Percentiles rank a stretch among this genome's conserved stretches.
These are phyloP conservation scores for Lagerstroemia speciosa DNA, from an alignment of 345 rosid genomes.

Conservation along the genomic window DNA sequence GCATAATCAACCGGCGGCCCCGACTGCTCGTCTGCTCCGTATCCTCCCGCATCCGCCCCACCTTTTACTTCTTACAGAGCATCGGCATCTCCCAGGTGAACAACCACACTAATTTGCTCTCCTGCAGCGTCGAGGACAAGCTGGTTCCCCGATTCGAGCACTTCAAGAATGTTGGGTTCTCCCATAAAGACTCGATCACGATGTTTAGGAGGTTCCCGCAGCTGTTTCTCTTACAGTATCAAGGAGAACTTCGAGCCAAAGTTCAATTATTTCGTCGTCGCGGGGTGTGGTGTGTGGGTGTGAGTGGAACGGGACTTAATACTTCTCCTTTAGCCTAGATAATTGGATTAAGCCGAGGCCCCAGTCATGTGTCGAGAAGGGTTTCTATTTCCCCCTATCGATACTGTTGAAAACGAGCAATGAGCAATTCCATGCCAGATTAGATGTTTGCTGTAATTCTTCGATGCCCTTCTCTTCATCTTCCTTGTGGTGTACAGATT, in stretches of 20 bases:
- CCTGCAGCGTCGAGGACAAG: constrained; percentile 72
- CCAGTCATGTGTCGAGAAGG: constrained; percentile 55
- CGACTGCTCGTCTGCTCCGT: constrained; percentile 65
- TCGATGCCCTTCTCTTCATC: constrained; percentile 51
- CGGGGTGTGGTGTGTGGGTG: no score
- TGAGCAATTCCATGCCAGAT: constrained; percentile 36
- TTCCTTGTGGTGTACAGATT: constrained; percentile 44
- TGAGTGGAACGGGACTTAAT: constrained; percentile 80
- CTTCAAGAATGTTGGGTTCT: constrained; percentile 57
- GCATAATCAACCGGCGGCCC: constrained; percentile 67
- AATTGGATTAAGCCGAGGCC: constrained; percentile 80
- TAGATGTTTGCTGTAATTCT: constrained; percentile 63
- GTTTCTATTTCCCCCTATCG: constrained; percentile 56
- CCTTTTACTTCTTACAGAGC: constrained; percentile 66
- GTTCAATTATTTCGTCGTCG: constrained; percentile 52
- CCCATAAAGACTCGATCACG: constrained; percentile 31
- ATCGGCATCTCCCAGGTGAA: constrained; percentile 60
- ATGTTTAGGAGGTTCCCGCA: constrained; percentile 81
- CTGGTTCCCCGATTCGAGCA: constrained; percentile 55
- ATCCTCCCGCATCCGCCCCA: constrained; percentile 51
- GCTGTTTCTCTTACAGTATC: constrained; percentile 65
- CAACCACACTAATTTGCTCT: constrained; percentile 60
- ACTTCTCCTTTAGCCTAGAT: constrained; percentile 77
- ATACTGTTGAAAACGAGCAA: constrained; percentile 55
- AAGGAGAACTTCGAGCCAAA: constrained; percentile 63